Percentiles rank a stretch among this genome's conserved stretches.
phyloP scores from a whole-genome alignment of 371 early-diverging fungal species.

The Zychaea mexicana region DNA sequence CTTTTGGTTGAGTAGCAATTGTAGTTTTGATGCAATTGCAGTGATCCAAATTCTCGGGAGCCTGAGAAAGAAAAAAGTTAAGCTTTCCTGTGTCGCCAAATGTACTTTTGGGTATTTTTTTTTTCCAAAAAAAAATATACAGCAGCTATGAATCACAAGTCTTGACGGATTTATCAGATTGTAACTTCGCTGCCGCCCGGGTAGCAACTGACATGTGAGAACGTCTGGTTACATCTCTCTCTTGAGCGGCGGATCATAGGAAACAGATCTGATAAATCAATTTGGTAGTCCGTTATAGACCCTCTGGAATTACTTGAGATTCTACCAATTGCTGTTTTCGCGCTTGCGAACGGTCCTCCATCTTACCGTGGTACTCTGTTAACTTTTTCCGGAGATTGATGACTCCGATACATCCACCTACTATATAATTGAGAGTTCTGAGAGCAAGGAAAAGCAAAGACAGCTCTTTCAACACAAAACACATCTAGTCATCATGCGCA shows the following conservation, averaged over 20 bases:
- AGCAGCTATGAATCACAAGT: too few relatives aligned
- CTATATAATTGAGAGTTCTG: background rate
- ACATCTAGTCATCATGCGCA: too few relatives aligned
- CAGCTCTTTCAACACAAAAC: too few relatives aligned
- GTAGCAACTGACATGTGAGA: background rate
- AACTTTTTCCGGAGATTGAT: background rate
- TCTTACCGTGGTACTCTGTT: too few relatives aligned
- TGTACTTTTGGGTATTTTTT: too few relatives aligned
- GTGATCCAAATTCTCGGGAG: too few relatives aligned
- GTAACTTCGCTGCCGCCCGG: too few relatives aligned
- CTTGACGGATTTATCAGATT: background rate
- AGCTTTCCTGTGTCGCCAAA: too few relatives aligned
- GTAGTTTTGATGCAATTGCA: background rate
- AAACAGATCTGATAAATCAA: background rate
- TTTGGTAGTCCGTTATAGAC: background rate
- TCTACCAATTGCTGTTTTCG: slow-evolving; percentile 7
- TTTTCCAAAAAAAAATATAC: too few relatives aligned
- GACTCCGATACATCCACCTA: too few relatives aligned
- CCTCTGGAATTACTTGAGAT: background rate
- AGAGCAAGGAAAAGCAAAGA: too few relatives aligned
- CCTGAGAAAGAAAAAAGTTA: background rate
- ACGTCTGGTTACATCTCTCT: background rate
- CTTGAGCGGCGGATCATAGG: background rate
- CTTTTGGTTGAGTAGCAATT: background rate
- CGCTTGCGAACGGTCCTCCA: background rate